Conservation (phyloP, 805 yeast species). For the Metschnikowia koreensis region DNA sequence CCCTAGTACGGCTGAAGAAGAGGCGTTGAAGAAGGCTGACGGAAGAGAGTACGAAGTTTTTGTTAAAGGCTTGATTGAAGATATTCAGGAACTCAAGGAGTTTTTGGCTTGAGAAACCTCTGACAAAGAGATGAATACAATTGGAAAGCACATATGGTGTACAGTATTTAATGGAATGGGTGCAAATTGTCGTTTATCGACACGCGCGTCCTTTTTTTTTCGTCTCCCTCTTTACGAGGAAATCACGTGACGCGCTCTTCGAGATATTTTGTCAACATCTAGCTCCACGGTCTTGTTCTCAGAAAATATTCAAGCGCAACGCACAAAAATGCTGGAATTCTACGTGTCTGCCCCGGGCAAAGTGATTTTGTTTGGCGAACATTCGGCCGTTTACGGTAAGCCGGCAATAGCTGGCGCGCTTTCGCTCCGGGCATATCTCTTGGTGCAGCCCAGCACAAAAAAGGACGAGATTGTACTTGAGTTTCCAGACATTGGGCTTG, state of each 20-base stretch:
- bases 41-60: constrained; percentile 30
- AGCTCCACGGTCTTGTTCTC: background rate
- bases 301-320: background rate
- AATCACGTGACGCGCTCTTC: too few species aligned
- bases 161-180: background rate
- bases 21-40: constrained; percentile 51
- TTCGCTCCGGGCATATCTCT: constrained; percentile 76
- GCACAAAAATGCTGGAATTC: constrained; percentile 33
- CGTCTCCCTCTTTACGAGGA: too few species aligned
- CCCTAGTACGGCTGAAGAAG: constrained; percentile 66
- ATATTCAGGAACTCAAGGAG: constrained; percentile 53
- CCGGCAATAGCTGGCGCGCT: constrained; percentile 97
- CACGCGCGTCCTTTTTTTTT: too few species aligned
- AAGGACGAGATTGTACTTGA: constrained; percentile 53
- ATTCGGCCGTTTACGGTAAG: constrained; percentile 88
- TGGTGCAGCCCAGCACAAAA: constrained; percentile 52
- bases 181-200: too few species aligned
- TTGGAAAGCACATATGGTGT: too few species aligned
- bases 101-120: constrained; percentile 22
- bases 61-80: constrained; percentile 46
- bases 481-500: constrained; percentile 75
- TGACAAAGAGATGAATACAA: too few species aligned
- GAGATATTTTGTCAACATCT: too few species aligned
- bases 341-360: constrained; percentile 94
- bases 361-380: constrained; percentile 94